Percentiles rank a stretch among this genome's conserved stretches.
phyloP scores from a whole-genome alignment of 768 basidiomycete genomes.

The Chalciporus piperatus region DNA sequence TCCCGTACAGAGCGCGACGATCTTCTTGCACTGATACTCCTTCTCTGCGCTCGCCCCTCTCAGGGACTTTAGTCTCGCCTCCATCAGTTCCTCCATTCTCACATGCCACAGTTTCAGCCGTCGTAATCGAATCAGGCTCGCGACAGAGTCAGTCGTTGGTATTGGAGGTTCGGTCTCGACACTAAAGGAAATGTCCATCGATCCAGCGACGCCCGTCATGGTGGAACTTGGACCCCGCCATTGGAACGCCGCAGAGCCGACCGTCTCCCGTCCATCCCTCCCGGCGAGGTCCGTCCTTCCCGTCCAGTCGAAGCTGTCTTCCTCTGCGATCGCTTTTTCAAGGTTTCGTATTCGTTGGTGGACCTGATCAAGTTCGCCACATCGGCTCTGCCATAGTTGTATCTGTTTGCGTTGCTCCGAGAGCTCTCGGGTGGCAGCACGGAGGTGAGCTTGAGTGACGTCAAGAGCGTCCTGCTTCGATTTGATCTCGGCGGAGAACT shows the following conservation, averaged over 20 bases:
- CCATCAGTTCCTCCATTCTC: slow-evolving; percentile 72
- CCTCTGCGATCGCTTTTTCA: slow-evolving; percentile 71
- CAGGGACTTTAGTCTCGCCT: slow-evolving; percentile 62
- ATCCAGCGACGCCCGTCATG: slow-evolving; percentile 60
- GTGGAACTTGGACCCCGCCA: slow-evolving; percentile 67
- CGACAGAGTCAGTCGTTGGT: slow-evolving; percentile 55
- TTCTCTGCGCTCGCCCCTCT: slow-evolving; percentile 84
- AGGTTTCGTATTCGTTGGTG: slow-evolving; percentile 82
- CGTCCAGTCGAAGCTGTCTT: slow-evolving; percentile 87
- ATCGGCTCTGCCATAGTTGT: slow-evolving; percentile 66
- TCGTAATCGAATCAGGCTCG: slow-evolving; percentile 66
- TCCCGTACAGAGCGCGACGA: slow-evolving; percentile 86
- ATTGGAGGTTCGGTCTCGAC: slow-evolving; percentile 73
- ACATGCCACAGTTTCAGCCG: slow-evolving; percentile 82
- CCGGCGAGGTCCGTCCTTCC: slow-evolving; percentile 59
- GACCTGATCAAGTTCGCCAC: slow-evolving; percentile 77
- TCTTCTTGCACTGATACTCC: slow-evolving; percentile 88
- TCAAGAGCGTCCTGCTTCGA: slow-evolving; percentile 86
- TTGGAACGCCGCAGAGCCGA: slow-evolving; percentile 62
- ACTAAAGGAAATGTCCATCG: slow-evolving; percentile 59
- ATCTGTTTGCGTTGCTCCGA: slow-evolving; percentile 89
- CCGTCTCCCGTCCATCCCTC: slow-evolving; percentile 33
- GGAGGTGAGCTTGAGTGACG: slow-evolving; percentile 81
- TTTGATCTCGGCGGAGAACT: slow-evolving; percentile 83
- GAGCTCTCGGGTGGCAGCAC: slow-evolving; percentile 85